Evolutionary conservation across 2,329 filamentous ascomycete genomes (phyloP), one percentile per base, ranked within the genome.

Genomic region (Sarocladium brachiariae): DNA sequence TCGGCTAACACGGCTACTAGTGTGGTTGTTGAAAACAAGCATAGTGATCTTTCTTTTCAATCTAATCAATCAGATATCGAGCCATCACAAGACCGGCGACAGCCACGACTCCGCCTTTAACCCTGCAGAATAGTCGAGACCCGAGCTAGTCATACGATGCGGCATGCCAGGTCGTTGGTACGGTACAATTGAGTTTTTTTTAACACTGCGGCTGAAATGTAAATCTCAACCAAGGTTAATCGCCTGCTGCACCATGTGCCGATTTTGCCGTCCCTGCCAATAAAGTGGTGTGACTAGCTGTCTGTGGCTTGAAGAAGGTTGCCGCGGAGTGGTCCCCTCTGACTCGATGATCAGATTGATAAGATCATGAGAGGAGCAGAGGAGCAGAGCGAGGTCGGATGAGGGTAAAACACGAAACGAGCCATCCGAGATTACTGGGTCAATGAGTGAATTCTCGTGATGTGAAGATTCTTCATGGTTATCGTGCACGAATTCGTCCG

Each of bases 261-360:
- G 43, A 31, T 9, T 47, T 47, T 47, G 43, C 43, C 43, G 43
- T 33, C 6, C 13, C 24, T 33, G 14, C 43, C 43, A 47, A 47
- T 47, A 19, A 19, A 4, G n/a, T 47, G 25, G 27, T 33, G 43
- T 3, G 39, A 25, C 23, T 33, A 19, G 25, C 43, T 47, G 27
- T 21, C 33, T 31, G 24, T 31, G 43, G 25, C 25, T 47, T 31
- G 43, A 11, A 19, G 24, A n/a, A 33, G 21, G 43, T 47, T 47
- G 43, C 43, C 43, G 16, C 27, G 27, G 27, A 31, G 43, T 30
- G 25, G 43, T 47, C 43, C 43, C 35, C 27, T n/a, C n/a, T 47
- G 43, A 47, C 43, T 47, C 43, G 27, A 21, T 16, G 43, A 47
- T 47, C 43, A 47, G 43, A 47, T 47, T 47, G 43, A 47, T 47